Conservation (phyloP, 768 basidiomycete genomes). For the Pholiota molesta region DNA sequence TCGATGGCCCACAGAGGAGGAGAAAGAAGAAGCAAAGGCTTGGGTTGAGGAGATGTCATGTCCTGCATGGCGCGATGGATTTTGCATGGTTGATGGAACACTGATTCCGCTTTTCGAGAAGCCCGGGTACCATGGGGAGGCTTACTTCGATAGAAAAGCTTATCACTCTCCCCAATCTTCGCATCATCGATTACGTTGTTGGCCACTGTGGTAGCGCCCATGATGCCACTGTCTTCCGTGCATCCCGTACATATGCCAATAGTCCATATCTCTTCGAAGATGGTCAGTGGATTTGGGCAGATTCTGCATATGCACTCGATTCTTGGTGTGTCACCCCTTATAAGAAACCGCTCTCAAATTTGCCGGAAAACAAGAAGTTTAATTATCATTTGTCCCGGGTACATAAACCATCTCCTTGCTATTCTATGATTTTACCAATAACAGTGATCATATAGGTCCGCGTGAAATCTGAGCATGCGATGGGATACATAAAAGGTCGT, state of each 20-base stretch:
- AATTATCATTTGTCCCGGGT: conserved; percentile 28
- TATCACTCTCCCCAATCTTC: conserved; percentile 31
- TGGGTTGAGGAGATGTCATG: conserved; percentile 21
- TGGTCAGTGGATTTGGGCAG: conserved; percentile 27
- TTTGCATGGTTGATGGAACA: conserved; percentile 34
- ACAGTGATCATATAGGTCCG: conserved; percentile 18
- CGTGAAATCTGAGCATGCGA: conserved; percentile 31
- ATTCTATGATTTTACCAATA: not conserved
- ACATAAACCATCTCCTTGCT: conserved; percentile 6
- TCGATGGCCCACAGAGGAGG: conserved; percentile 18
- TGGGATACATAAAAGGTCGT: conserved; percentile 30
- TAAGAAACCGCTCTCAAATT: conserved; percentile 28
- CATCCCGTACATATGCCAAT: not conserved
- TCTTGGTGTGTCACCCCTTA: conserved; percentile 28
- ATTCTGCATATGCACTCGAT: conserved; percentile 32
- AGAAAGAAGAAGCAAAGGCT: conserved; percentile 26
- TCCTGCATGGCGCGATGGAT: conserved; percentile 31
- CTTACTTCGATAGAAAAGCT: conserved; percentile 35
- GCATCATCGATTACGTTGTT: conserved; percentile 30
- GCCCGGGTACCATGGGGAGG: conserved; percentile 35
- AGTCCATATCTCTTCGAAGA: conserved; percentile 3
- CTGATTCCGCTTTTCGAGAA: conserved; percentile 30
- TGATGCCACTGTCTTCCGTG: conserved; percentile 25
- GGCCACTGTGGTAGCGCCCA: conserved; percentile 31
- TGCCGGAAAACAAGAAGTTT: conserved; percentile 25